Evolutionary conservation across 257 asterid species (phyloP).

Genomic region (Gardenia jasminoides): DNA sequence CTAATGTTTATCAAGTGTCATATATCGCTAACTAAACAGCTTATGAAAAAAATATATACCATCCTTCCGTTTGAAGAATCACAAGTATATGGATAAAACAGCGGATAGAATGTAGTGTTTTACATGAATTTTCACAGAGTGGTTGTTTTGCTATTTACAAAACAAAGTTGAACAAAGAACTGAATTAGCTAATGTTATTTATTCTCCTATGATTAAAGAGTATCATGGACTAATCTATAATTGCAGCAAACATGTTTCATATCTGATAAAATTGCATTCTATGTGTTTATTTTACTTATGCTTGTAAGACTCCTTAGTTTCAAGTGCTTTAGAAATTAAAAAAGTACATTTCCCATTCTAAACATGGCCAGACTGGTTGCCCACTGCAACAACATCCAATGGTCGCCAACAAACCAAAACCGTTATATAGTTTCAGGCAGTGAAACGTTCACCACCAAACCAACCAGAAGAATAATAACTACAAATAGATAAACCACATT

Average conservation of each 20-base stretch:
- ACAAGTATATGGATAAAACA: neutral
- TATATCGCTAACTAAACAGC: neutral
- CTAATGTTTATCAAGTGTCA: neutral
- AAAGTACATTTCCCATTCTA: neutral
- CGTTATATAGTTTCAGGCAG: slow-evolving; percentile 6
- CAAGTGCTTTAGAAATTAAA: slow-evolving; percentile 2
- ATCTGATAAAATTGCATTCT: neutral
- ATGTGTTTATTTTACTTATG: neutral
- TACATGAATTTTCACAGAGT: neutral
- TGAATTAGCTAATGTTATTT: neutral
- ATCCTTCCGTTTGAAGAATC: neutral
- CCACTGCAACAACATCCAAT: slow-evolving; percentile 15
- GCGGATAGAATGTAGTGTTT: neutral
- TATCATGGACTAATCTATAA: neutral
- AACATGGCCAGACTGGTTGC: slow-evolving; percentile 10
- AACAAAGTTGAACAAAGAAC: neutral
- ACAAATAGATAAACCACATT: slow-evolving; percentile 7
- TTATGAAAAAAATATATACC: neutral
- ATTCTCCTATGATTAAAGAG: neutral
- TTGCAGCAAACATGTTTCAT: neutral
- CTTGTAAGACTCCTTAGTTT: neutral
- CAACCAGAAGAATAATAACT: slow-evolving; percentile 13
- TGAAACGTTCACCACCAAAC: slow-evolving; percentile 9
- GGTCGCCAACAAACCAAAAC: slow-evolving; percentile 10
- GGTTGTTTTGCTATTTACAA: neutral